Evolutionary conservation across 805 yeast species (phyloP).

Genomic region (Lipomyces orientalis): DNA sequence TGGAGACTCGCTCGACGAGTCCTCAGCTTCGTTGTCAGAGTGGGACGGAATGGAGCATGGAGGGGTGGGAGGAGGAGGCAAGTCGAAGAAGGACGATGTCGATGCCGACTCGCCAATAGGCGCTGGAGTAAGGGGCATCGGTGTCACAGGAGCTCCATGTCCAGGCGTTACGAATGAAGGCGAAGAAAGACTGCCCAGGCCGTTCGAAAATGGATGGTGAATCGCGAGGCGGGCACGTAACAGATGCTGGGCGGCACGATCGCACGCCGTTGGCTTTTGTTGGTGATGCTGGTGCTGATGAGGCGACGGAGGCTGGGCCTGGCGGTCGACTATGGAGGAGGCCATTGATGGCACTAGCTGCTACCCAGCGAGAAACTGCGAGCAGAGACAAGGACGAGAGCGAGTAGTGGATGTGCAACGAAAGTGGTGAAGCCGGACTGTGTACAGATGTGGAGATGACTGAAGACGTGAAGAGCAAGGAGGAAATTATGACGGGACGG

Average conservation of each 20-base stretch:
- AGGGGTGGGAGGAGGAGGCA: constrained; percentile 9
- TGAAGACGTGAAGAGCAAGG: not conserved
- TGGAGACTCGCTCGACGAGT: not conserved
- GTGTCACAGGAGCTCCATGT: not conserved
- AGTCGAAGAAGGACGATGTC: constrained; percentile 8
- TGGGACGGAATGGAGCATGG: constrained; percentile 2
- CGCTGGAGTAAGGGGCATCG: not conserved
- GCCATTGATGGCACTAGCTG: not conserved
- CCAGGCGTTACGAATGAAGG: not conserved
- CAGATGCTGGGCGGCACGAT: not conserved
- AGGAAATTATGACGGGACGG: not conserved
- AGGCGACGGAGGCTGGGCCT: not conserved
- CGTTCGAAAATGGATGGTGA: not conserved
- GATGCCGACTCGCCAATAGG: not conserved
- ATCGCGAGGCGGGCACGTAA: not conserved
- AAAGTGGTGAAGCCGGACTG: not conserved
- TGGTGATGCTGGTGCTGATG: not conserved
- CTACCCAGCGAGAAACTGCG: not conserved
- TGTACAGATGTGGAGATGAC: not conserved
- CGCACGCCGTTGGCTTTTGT: not conserved
- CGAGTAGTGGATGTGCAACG: not conserved
- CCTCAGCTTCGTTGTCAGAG: not conserved
- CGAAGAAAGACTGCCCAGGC: not conserved
- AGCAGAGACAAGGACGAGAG: not conserved
- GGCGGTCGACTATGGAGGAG: constrained; percentile 2